Evolutionary conservation across 257 asterid genomes (phyloP).

Genomic region (Solanum raphanifolium): DNA sequence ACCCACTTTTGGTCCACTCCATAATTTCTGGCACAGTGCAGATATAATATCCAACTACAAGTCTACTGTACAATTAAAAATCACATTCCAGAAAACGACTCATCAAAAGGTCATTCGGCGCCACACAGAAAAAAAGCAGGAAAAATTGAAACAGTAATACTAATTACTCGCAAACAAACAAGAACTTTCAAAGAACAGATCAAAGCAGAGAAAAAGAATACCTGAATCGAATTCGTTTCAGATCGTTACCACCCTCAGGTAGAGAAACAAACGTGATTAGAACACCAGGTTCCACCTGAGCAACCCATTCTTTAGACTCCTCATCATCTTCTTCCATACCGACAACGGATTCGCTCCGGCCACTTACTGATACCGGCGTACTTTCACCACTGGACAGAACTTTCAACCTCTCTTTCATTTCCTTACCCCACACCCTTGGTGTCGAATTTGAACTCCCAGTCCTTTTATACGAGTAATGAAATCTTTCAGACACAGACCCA

Average conservation of each 20-base stretch:
- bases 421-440: conserved; percentile 53
- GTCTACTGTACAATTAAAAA: conserved; percentile 18
- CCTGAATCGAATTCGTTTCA: conserved; percentile 90
- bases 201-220: conserved; percentile 8
- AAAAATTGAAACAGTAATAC: conserved; percentile 15
- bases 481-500: conserved; percentile 56
- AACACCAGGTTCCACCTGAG: conserved; percentile 98
- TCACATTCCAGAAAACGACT: conserved; percentile 26
- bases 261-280: conserved; percentile 75
- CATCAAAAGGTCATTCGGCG: conserved; percentile 9
- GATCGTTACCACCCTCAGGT: conserved; percentile 86
- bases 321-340: conserved; percentile 58
- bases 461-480: conserved; percentile 57
- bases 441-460: conserved; percentile 48
- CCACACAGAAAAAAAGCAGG: conserved; percentile 9
- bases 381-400: conserved; percentile 73
- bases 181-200: conserved; percentile 18
- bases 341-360: conserved; percentile 58
- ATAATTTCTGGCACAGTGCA: conserved; percentile 46
- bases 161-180: conserved; percentile 35
- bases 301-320: conserved; percentile 90
- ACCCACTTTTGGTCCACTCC: conserved; percentile 65
- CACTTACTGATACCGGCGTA: conserved; percentile 86
- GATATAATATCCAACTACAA: conserved; percentile 49
- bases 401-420: conserved; percentile 54